These are phyloP conservation scores for Fragaria nilgerrensis DNA, from an alignment of 306 rosid genomes.

Conservation along the genomic window DNA sequence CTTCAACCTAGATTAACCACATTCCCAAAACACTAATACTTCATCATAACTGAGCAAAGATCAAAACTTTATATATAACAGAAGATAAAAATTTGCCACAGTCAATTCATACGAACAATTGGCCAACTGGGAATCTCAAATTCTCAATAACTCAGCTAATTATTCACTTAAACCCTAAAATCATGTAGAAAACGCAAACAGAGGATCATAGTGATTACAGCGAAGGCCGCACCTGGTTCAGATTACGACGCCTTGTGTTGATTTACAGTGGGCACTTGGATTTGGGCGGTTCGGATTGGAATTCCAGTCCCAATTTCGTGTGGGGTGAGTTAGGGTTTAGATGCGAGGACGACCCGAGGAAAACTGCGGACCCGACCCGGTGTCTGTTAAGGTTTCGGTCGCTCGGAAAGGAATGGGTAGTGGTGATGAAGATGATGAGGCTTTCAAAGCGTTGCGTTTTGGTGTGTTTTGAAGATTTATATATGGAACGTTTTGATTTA, in stretches of 20 bases:
- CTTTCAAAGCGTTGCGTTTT: neutral
- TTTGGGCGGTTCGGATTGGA: neutral
- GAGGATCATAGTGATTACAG: neutral
- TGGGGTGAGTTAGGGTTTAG: neutral
- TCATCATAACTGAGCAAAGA: neutral
- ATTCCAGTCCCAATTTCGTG: neutral
- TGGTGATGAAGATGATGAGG: neutral
- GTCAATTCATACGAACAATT: neutral
- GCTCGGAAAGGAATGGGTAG: neutral
- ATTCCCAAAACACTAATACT: neutral
- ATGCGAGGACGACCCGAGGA: neutral
- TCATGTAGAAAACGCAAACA: neutral
- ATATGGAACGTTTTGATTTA: too few species aligned
- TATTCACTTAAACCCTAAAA: neutral
- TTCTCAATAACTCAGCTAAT: neutral
- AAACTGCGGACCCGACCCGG: neutral
- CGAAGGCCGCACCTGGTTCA: constrained; percentile 2
- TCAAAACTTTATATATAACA: neutral
- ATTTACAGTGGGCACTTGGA: neutral
- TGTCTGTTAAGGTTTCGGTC: neutral
- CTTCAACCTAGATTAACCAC: neutral
- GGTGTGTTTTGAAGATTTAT: neutral
- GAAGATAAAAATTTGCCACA: too few species aligned
- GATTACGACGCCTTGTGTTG: neutral
- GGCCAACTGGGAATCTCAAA: neutral